phyloP scores from a whole-genome alignment of 2,329 filamentous ascomycete species.

The Talaromyces sp. region DNA sequence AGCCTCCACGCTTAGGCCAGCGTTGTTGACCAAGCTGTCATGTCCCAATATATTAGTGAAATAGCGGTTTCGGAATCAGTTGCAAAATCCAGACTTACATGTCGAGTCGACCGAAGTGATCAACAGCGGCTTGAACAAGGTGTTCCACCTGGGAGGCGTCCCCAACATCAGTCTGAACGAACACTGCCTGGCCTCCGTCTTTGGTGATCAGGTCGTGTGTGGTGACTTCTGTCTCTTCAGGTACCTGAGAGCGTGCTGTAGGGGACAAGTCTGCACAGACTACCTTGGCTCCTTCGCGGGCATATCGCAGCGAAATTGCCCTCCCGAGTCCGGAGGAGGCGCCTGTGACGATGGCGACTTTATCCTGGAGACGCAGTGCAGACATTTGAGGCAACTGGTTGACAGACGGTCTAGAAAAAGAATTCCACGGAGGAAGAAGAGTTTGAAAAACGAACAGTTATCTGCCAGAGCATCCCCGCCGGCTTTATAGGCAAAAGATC shows the following conservation, averaged over 20 bases:
- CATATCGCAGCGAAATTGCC: conserved; percentile 16
- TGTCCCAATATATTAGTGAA: not conserved
- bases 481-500: too few species aligned
- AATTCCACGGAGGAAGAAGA: too few species aligned
- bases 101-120: conserved; percentile 9
- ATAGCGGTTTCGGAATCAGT: not conserved
- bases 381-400: too few species aligned
- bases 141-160: conserved; percentile 30
- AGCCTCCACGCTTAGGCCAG: conserved; percentile 44
- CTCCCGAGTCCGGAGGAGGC: conserved; percentile 16
- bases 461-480: too few species aligned
- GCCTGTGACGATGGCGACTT: conserved; percentile 19
- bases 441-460: too few species aligned
- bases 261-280: conserved; percentile 16
- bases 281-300: conserved; percentile 18
- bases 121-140: conserved; percentile 31
- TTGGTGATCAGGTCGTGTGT: conserved; percentile 38
- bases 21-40: conserved; percentile 44
- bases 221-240: conserved; percentile 17
- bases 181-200: conserved; percentile 34
- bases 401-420: too few species aligned
- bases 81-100: not conserved
- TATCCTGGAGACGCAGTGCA: conserved; percentile 9
- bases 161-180: conserved; percentile 42
- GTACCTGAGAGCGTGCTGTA: conserved; percentile 1